Evolutionary conservation across 371 early-diverging fungal species (phyloP), one percentile per base, ranked within the genome.

Genomic region (Actinomortierella wolfii): DNA sequence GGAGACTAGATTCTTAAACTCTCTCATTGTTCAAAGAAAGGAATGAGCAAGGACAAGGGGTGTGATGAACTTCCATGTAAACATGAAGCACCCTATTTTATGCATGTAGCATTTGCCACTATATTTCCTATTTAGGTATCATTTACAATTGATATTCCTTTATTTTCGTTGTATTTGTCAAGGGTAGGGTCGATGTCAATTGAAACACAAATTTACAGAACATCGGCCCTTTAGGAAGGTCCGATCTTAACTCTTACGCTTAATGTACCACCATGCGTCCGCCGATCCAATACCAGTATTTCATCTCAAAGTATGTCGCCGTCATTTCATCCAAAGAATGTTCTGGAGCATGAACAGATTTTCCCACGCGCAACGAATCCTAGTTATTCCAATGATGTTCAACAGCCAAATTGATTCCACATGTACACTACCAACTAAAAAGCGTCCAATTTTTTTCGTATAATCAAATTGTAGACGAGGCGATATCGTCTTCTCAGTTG

Each of bases 401-500:
- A 15, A 0, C 25, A 24, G 8, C 11, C 28, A 3, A 40, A 26
- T 41, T 56, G 15, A 14, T 43, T 41, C 45, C 3, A 18, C 6
- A 2, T 57, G 11, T 50, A 34, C 20, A 40, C 23, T 49, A 26
- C 25, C 40, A 45, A 42, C 2, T 18, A 3, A 39, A 2, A 23
- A 54, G 20, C 6, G 15, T 21, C 43, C 9, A 26, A 15, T 17
- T 40, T 21, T 48, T 25, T 52, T 43, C 17, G 21, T 15, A 29
- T 21, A 28, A 24, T 43, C 1, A 18, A 11, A 39, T 28, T 45
- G 34, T 59, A 71, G 73, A 56, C 54, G 63, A 49, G 73, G 73
- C 44, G 73, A 71, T 49, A 49, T 71, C 29, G 67, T 62, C 40
- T 71, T 71, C 49, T 71, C 73, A 17, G 17, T 71, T 11, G 67